phyloP scores from a whole-genome alignment of 176 grass and related monocot genomes.

The Bromus sterilis region DNA sequence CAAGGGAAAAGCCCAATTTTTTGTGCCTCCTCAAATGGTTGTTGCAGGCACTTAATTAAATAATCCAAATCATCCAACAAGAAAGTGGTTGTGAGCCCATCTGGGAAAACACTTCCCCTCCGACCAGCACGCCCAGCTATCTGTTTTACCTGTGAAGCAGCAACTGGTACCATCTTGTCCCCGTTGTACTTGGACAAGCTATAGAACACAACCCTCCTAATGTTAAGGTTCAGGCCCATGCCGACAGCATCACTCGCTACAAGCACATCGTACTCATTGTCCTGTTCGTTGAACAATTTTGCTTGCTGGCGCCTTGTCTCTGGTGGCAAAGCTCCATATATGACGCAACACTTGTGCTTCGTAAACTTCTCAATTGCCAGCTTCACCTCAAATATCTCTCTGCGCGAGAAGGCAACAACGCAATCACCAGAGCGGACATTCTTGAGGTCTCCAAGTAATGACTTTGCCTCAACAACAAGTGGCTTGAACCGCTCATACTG shows the following conservation, averaged over 20 bases:
- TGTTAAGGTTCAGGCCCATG: constrained; percentile 98
- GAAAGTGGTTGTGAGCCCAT: constrained; percentile 87
- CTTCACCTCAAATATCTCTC: constrained; percentile 92
- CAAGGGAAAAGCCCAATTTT: constrained; percentile 87
- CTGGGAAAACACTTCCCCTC: constrained; percentile 82
- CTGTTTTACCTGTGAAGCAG: constrained; percentile 90
- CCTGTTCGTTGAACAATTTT: constrained; percentile 75
- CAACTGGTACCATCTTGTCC: constrained; percentile 69
- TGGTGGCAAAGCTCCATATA: constrained; percentile 86
- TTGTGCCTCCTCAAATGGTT: constrained; percentile 62
- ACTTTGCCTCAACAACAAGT: constrained; percentile 81
- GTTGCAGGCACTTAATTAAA: constrained; percentile 86
- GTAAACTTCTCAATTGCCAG: constrained; percentile 90
- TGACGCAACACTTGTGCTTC: constrained; percentile 91
- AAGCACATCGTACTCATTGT: constrained; percentile 83
- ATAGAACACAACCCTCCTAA: constrained; percentile 85
- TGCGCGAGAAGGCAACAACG: constrained; percentile 77
- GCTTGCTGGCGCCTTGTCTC: constrained; percentile 86
- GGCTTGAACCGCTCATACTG: constrained; percentile 89
- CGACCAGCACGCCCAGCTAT: constrained; percentile 89
- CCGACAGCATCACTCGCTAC: constrained; percentile 90
- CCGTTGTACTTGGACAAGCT: constrained; percentile 73
- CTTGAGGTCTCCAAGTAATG: constrained; percentile 63
- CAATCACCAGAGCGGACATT: constrained; percentile 81
- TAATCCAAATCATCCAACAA: constrained; percentile 79